These are phyloP conservation scores for Cicer pinnatifidum DNA, from an alignment of 306 rosid species.

Conservation along the genomic window DNA sequence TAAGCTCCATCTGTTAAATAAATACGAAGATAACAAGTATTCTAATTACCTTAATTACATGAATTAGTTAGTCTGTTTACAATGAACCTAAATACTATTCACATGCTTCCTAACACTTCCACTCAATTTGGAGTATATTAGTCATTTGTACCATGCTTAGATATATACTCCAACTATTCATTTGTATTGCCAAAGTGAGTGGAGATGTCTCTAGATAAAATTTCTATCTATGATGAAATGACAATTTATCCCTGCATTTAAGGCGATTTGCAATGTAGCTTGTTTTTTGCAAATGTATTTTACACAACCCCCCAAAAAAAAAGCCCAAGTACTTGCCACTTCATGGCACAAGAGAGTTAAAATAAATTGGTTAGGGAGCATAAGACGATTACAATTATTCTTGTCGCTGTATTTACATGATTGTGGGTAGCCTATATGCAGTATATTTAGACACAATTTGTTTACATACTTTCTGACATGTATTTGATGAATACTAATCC, in stretches of 20 bases:
- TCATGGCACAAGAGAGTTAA: background rate
- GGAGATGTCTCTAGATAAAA: background rate
- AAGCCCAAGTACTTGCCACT: background rate
- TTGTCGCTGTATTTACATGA: slow-evolving; percentile 10
- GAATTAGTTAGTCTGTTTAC: background rate
- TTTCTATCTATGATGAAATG: background rate
- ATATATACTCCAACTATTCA: no score
- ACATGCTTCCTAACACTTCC: slow-evolving; percentile 2
- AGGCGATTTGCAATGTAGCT: slow-evolving; percentile 2
- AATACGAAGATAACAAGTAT: background rate
- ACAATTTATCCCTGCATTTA: background rate
- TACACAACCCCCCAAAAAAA: no score
- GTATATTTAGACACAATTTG: background rate
- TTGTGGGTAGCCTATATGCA: background rate
- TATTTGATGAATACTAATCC: background rate
- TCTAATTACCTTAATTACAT: background rate
- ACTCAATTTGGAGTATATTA: background rate
- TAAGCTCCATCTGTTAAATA: background rate
- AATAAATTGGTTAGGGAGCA: slow-evolving; percentile 4
- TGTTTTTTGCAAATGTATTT: background rate
- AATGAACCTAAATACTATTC: background rate
- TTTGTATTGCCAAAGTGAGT: slow-evolving; percentile 3
- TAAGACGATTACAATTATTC: slow-evolving; percentile 9
- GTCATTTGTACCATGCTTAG: background rate
- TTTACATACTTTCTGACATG: background rate